Conservation (phyloP, 2,329 filamentous ascomycete species). For the Pestalotiopsis sp. region DNA sequence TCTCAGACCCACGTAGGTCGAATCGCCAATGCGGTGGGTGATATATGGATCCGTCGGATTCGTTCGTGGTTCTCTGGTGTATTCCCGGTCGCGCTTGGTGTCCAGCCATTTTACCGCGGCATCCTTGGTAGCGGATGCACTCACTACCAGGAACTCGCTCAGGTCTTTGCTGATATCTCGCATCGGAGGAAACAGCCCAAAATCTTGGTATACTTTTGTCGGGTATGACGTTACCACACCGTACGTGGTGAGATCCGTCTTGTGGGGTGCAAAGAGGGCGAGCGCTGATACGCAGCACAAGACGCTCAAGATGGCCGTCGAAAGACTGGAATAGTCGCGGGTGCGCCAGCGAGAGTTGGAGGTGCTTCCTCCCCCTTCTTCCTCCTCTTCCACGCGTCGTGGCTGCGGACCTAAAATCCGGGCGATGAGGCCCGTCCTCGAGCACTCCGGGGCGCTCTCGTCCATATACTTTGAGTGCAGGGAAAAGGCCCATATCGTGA, state of each 20-base stretch:
- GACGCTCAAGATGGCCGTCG: not conserved
- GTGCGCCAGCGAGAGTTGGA: not conserved
- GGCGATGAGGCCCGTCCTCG: not conserved
- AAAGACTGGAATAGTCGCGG: not conserved
- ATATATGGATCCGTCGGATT: not conserved
- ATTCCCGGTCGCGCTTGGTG: not conserved
- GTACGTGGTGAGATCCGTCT: not conserved
- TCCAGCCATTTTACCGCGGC: not conserved
- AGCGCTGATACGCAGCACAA: slow-evolving; percentile 4
- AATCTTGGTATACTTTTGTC: not conserved
- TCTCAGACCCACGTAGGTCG: not conserved
- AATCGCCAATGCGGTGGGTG: not conserved
- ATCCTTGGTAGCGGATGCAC: not conserved
- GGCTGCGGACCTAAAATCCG: not conserved
- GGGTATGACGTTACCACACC: not conserved
- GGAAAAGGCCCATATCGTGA: slow-evolving; percentile 4
- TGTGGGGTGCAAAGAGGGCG: slow-evolving; percentile 4
- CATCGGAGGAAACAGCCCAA: not conserved
- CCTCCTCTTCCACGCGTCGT: not conserved
- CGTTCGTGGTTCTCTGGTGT: not conserved
- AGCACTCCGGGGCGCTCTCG: not conserved
- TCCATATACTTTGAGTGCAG: not conserved
- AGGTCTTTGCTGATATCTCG: not conserved
- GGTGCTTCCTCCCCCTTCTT: not conserved
- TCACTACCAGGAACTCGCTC: not conserved